Percentiles rank a stretch among this genome's conserved stretches.
Conservation (phyloP, 352 stramenopile genomes). For the Phytophthora capsici region DNA sequence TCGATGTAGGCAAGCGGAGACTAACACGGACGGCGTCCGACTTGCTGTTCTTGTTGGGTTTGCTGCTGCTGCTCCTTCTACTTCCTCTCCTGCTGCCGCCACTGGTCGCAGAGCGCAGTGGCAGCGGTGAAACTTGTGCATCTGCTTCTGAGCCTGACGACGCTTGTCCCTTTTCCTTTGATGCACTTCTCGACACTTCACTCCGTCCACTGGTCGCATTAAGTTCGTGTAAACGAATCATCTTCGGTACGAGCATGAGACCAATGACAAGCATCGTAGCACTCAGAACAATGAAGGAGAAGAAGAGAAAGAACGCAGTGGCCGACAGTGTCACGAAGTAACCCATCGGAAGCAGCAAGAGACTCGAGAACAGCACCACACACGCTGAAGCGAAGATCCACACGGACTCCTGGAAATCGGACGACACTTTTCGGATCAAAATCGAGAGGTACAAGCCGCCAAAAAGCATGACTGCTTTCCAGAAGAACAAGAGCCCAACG, state of each 20-base stretch:
- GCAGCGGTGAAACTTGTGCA: slow-evolving; percentile 12
- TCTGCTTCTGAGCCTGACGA: slow-evolving; percentile 16
- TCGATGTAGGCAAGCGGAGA: neutral
- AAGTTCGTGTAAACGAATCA: slow-evolving; percentile 34
- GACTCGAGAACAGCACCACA: slow-evolving; percentile 47
- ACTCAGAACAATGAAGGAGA: slow-evolving; percentile 36
- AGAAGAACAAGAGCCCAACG: slow-evolving; percentile 43
- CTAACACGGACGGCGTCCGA: slow-evolving; percentile 19
- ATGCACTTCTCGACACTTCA: slow-evolving; percentile 6
- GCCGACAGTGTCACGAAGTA: slow-evolving; percentile 55
- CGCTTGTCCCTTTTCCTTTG: slow-evolving; percentile 3
- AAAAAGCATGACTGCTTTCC: slow-evolving; percentile 50
- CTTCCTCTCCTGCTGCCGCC: slow-evolving; percentile 14
- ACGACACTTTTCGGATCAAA: slow-evolving; percentile 56
- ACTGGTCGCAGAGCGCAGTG: slow-evolving; percentile 2
- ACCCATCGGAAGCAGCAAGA: slow-evolving; percentile 49
- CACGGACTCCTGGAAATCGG: slow-evolving; percentile 59
- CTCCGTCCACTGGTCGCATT: slow-evolving; percentile 3
- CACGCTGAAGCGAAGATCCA: slow-evolving; percentile 60
- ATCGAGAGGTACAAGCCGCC: slow-evolving; percentile 54
- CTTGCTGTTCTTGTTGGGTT: slow-evolving; percentile 14
- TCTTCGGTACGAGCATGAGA: slow-evolving; percentile 48
- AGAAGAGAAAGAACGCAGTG: slow-evolving; percentile 44
- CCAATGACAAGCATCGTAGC: slow-evolving; percentile 39
- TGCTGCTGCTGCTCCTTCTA: slow-evolving; percentile 10